A percentile compares a stretch with the other conserved stretches of the same genome.
phyloP scores from a whole-genome alignment of 73 alveolate genomes.

The Paramecium sexaurelia region DNA sequence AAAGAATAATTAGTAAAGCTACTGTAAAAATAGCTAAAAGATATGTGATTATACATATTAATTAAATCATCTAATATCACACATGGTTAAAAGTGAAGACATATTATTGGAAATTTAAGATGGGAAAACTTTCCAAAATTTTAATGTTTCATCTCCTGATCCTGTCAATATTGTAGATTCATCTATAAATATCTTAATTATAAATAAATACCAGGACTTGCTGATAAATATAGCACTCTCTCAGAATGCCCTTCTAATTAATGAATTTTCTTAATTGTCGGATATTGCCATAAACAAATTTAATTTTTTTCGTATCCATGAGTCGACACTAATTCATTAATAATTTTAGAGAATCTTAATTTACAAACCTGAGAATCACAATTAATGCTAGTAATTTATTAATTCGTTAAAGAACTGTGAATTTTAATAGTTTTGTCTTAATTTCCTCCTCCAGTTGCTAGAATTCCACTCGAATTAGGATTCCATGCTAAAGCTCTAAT shows the following conservation, averaged over 20 bases:
- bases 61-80: conserved; percentile 51
- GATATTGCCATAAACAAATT: conserved; percentile 80
- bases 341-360: conserved; percentile 42
- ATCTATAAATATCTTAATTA: conserved; percentile 43
- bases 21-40: conserved; percentile 17
- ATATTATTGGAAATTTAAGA: background rate
- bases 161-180: conserved; percentile 89
- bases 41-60: conserved; percentile 39
- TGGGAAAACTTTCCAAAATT: conserved; percentile 98
- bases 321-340: conserved; percentile 65
- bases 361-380: conserved; percentile 71
- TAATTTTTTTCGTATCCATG: conserved; percentile 62
- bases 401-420: conserved; percentile 71
- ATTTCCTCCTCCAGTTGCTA: conserved; percentile 81
- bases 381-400: conserved; percentile 12
- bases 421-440: conserved; percentile 77
- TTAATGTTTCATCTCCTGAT: conserved; percentile 99
- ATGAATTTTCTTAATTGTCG: conserved; percentile 79
- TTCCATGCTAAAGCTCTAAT: conserved; percentile 84
- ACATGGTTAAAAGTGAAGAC: background rate
- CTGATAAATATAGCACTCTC: conserved; percentile 96
- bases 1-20: conserved; percentile 37
- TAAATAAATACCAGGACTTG: conserved; percentile 95
- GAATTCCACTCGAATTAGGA: conserved; percentile 79
- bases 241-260: conserved; percentile 97